Evolutionary conservation across 345 rosid genomes (phyloP).

Genomic region (Aurinia saxatilis): DNA sequence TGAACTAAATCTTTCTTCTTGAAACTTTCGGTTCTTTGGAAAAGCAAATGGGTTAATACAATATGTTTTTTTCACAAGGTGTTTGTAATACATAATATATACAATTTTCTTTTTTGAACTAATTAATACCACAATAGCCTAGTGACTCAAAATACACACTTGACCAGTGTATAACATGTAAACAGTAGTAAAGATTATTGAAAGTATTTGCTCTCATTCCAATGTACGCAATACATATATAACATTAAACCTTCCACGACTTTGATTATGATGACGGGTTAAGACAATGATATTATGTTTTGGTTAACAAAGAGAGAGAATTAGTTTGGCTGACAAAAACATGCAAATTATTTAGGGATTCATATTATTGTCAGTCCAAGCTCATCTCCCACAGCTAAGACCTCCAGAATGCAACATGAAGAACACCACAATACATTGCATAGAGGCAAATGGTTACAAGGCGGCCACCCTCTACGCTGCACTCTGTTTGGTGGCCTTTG

Average conservation of each 20-base stretch:
- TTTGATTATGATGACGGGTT: neutral
- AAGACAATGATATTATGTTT: neutral
- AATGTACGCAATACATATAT: too few species aligned
- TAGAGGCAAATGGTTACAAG: conserved; percentile 64
- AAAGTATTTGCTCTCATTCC: too few species aligned
- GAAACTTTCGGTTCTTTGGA: conserved; percentile 25
- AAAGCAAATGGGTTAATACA: conserved; percentile 17
- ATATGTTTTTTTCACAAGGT: neutral
- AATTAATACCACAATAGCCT: neutral
- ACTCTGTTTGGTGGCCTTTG: conserved; percentile 77
- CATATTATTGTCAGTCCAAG: conserved; percentile 78
- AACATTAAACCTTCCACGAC: too few species aligned
- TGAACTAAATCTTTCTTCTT: neutral
- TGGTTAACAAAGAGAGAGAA: neutral
- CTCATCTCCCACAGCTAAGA: conserved; percentile 77
- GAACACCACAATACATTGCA: conserved; percentile 29
- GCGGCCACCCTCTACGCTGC: conserved; percentile 60
- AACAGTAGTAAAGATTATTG: neutral
- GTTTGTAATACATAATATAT: too few species aligned
- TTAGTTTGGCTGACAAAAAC: too few species aligned
- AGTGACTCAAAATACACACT: neutral
- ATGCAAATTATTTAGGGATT: conserved; percentile 51
- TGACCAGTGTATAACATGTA: neutral
- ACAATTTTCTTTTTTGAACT: neutral
- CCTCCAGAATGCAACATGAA: conserved; percentile 69